phyloP scores from a whole-genome alignment of 2,329 filamentous ascomycete genomes.

The Alternaria arborescens region DNA sequence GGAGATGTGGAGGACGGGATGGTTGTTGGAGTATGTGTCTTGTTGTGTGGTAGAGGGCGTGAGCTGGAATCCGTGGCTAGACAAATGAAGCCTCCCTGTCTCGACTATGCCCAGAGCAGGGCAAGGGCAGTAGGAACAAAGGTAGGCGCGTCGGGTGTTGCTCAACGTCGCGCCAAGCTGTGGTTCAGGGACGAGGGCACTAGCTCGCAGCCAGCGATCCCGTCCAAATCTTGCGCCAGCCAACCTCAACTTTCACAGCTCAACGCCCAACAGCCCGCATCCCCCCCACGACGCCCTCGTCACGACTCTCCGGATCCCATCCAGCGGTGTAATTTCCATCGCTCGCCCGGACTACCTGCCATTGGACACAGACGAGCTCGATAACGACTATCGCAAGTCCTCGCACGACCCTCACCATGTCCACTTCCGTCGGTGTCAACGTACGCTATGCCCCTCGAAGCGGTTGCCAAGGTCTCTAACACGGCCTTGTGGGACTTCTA shows the following conservation, averaged over 20 bases:
- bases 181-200: constrained; percentile 28
- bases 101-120: not conserved
- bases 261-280: constrained; percentile 31
- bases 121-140: not conserved
- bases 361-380: constrained; percentile 40
- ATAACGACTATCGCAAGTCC: constrained; percentile 28
- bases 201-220: constrained; percentile 25
- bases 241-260: constrained; percentile 43
- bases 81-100: not conserved
- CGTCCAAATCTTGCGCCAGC: constrained; percentile 38
- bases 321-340: constrained; percentile 29
- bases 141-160: constrained; percentile 13
- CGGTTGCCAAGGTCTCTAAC: constrained; percentile 1
- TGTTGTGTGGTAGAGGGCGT: not conserved
- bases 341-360: constrained; percentile 31
- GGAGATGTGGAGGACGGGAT: constrained; percentile 15
- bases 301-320: constrained; percentile 24
- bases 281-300: constrained; percentile 32
- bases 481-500: not conserved
- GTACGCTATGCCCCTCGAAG: constrained; percentile 51
- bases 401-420: constrained; percentile 48
- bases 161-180: constrained; percentile 39
- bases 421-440: constrained; percentile 61
- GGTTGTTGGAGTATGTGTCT: not conserved
- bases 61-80: not conserved